Evolutionary conservation across 1,139 yeast genomes (phyloP).

Genomic region (Neolecta irregularis): DNA sequence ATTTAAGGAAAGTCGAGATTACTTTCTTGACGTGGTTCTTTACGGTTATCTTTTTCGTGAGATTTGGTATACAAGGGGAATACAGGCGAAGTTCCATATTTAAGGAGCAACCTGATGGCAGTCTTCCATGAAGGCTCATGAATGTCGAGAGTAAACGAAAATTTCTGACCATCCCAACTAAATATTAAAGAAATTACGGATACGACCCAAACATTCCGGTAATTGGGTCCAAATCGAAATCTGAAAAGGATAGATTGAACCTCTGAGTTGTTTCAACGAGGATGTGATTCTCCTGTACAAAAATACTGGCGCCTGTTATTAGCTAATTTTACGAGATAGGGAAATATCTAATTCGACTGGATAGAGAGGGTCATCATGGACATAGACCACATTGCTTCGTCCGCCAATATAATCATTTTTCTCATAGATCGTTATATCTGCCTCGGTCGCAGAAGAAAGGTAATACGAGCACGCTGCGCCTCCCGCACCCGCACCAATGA

Average conservation of each 20-base stretch:
- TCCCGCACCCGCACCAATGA: constrained; percentile 36
- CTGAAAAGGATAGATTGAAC: constrained; percentile 22
- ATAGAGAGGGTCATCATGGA: constrained; percentile 17
- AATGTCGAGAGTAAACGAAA: no score
- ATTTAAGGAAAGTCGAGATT: neutral
- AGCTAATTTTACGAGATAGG: neutral
- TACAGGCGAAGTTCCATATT: no score
- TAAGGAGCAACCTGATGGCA: no score
- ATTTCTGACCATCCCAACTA: no score
- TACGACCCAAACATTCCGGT: no score
- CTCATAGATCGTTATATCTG: constrained; percentile 26
- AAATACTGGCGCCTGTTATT: constrained; percentile 28
- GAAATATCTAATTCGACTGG: constrained; percentile 22
- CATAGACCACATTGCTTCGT: constrained; percentile 24
- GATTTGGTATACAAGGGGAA: no score
- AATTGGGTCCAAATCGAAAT: constrained; percentile 14
- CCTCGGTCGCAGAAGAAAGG: constrained; percentile 23
- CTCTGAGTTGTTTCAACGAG: constrained; percentile 24
- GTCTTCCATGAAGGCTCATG: no score
- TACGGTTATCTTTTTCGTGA: constrained; percentile 7
- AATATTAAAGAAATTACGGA: no score
- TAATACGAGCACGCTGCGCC: constrained; percentile 32
- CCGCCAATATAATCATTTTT: constrained; percentile 27
- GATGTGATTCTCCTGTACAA: constrained; percentile 28
- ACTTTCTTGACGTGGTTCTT: neutral